These are phyloP conservation scores for Fraxinus sp. DNA, from an alignment of 305 asterid genomes.

Conservation along the genomic window DNA sequence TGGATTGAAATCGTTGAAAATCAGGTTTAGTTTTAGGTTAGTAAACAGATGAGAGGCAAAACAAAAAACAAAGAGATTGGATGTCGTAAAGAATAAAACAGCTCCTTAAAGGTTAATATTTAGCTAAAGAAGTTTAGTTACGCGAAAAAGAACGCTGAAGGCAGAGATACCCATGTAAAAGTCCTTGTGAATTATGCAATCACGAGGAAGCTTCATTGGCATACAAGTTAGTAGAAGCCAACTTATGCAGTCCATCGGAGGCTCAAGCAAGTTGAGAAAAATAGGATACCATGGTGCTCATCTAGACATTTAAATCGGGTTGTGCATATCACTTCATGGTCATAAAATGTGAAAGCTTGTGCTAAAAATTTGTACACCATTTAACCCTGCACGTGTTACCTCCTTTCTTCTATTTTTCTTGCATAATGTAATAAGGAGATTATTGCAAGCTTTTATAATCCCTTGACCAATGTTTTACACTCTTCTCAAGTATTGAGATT, in stretches of 20 bases:
- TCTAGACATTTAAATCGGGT: conserved; percentile 1
- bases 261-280: not conserved
- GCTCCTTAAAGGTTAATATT: not conserved
- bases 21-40: not conserved
- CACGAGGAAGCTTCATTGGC: not conserved
- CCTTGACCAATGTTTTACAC: not conserved
- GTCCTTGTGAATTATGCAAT: not conserved
- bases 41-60: conserved; percentile 1
- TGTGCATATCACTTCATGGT: not conserved
- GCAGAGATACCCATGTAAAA: not conserved
- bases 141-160: not conserved
- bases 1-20: conserved; percentile 16
- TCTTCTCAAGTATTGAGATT: not conserved
- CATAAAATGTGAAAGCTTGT: not conserved
- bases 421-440: not conserved
- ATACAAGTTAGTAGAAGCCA: not conserved
- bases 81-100: conserved; percentile 11
- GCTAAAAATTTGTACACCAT: not conserved
- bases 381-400: not conserved
- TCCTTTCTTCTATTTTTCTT: not conserved
- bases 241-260: not conserved
- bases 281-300: not conserved
- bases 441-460: not conserved
- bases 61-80: not conserved
- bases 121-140: not conserved